These are phyloP conservation scores for Sporobolomyces roseus DNA, from an alignment of 768 basidiomycete genomes.

Conservation along the genomic window DNA sequence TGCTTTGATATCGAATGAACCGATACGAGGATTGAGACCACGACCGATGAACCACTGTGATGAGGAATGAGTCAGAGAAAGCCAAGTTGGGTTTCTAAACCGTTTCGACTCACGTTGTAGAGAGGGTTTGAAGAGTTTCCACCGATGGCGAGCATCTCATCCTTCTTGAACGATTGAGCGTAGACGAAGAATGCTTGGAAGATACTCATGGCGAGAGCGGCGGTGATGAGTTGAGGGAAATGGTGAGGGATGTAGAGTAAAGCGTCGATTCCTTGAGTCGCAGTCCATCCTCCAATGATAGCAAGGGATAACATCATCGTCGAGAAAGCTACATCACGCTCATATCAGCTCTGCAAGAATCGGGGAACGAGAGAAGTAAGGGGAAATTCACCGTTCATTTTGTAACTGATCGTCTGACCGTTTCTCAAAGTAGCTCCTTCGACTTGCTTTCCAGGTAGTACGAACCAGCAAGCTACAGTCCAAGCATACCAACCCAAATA, in stretches of 20 bases:
- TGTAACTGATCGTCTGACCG: constrained; percentile 69
- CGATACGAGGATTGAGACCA: constrained; percentile 82
- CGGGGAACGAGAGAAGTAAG: neutral
- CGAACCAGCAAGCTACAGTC: constrained; percentile 71
- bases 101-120: constrained; percentile 71
- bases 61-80: neutral
- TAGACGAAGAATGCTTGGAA: constrained; percentile 71
- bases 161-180: constrained; percentile 56
- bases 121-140: constrained; percentile 82
- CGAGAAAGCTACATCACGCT: constrained; percentile 70
- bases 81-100: too few species aligned
- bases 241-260: constrained; percentile 89
- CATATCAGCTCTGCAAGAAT: neutral
- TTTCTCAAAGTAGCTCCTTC: constrained; percentile 68
- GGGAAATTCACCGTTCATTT: constrained; percentile 75
- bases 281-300: constrained; percentile 63
- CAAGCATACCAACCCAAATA: constrained; percentile 92
- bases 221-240: constrained; percentile 83
- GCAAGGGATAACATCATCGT: constrained; percentile 80
- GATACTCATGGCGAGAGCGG: constrained; percentile 71
- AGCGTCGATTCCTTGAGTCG: constrained; percentile 67
- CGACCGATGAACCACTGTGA: constrained; percentile 86
- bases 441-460: constrained; percentile 70
- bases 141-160: constrained; percentile 73
- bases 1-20: constrained; percentile 68